Evolutionary conservation across 148 eudicot species (phyloP).

Genomic region (Salicornia ramosissima): DNA sequence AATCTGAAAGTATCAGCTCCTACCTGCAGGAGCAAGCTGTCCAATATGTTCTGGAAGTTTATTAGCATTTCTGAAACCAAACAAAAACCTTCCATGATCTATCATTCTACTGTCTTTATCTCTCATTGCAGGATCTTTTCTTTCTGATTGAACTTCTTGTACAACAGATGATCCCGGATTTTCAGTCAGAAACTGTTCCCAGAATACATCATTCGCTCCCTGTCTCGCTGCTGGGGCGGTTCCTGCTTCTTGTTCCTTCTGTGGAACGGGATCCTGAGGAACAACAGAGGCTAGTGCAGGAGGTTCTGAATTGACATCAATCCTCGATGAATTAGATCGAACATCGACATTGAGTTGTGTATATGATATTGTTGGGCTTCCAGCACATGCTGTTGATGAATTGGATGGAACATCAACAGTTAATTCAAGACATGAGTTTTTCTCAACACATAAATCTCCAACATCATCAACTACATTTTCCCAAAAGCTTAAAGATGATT

Average conservation of each 20-base stretch:
- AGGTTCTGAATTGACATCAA: constrained; percentile 67
- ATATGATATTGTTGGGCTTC: constrained; percentile 61
- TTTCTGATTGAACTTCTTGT: constrained; percentile 49
- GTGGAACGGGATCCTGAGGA: constrained; percentile 23
- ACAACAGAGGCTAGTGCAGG: constrained; percentile 19
- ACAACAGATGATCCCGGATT: constrained; percentile 64
- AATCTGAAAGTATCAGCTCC: constrained; percentile 39
- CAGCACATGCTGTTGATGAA: constrained; percentile 41
- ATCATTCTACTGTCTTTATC: constrained; percentile 48
- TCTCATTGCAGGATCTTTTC: constrained; percentile 37
- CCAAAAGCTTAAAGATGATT: constrained; percentile 60
- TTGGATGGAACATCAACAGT: constrained; percentile 21
- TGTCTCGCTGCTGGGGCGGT: constrained; percentile 34
- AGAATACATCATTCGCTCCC: constrained; percentile 70
- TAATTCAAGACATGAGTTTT: constrained; percentile 38
- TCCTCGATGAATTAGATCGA: constrained; percentile 36
- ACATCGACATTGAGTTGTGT: constrained; percentile 51
- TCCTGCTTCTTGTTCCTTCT: constrained; percentile 36
- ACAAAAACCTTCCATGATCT: constrained; percentile 48
- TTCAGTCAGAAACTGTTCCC: constrained; percentile 88
- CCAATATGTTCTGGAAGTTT: constrained; percentile 61
- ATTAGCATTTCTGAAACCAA: constrained; percentile 44
- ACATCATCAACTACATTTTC: constrained; percentile 45
- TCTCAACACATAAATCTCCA: constrained; percentile 20
- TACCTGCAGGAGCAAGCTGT: constrained; percentile 73